Percentiles rank a stretch among this genome's conserved stretches.
These are phyloP conservation scores for Plasmodium vinckei DNA, from an alignment of 169 alveolate species.

Conservation along the genomic window DNA sequence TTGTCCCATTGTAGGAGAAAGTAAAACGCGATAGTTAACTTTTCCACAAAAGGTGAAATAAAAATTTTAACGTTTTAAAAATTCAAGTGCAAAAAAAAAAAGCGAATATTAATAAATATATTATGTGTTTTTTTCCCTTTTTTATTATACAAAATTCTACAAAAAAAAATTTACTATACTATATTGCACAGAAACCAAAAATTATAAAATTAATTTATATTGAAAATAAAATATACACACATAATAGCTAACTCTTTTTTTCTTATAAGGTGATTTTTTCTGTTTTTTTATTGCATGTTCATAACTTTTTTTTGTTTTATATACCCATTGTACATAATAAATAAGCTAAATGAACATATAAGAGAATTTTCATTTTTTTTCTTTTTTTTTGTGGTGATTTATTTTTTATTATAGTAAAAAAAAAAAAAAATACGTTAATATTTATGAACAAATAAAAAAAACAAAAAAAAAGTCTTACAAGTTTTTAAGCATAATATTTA, in stretches of 20 bases:
- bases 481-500: neutral
- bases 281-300: slow-evolving; percentile 47
- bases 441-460: neutral
- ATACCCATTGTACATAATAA: slow-evolving; percentile 8
- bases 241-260: slow-evolving; percentile 41
- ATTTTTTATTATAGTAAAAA: neutral
- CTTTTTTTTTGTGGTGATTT: neutral
- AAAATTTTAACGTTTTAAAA: slow-evolving; percentile 6
- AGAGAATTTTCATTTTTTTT: neutral
- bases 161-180: slow-evolving; percentile 32
- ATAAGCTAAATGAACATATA: neutral
- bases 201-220: slow-evolving; percentile 7
- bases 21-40: slow-evolving; percentile 24
- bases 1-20: slow-evolving; percentile 25
- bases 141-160: slow-evolving; percentile 11
- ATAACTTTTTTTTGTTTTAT: slow-evolving; percentile 34
- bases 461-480: neutral
- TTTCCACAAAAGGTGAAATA: slow-evolving; percentile 11
- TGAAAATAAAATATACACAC: slow-evolving; percentile 44
- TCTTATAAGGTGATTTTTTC: slow-evolving; percentile 10
- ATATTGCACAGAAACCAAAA: slow-evolving; percentile 16
- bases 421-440: neutral
- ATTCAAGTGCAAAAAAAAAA: slow-evolving; percentile 37
- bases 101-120: slow-evolving; percentile 25
- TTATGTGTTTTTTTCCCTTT: slow-evolving; percentile 2